Base-by-base conservation (phyloP, 768 basidiomycete genomes). In the Lentinus brumalis region DNA sequence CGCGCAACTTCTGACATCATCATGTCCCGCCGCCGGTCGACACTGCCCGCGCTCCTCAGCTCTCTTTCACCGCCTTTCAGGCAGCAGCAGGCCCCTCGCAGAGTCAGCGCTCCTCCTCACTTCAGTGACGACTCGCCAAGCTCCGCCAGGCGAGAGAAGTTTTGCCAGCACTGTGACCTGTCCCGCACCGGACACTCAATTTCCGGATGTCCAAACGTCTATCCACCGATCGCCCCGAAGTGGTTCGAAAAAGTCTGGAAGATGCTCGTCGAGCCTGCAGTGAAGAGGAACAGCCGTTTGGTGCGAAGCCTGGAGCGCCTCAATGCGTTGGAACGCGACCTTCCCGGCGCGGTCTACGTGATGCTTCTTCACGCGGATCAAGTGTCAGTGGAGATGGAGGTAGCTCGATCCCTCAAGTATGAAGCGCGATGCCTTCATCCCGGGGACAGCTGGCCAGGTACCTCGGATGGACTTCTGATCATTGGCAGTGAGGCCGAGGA, bases 171-270 rank as follows among this genome's bases (percentile, higher is more conserved):
- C 66, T 88, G 86, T 70, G 75, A 77, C 55, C 80, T 79, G 26
- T 83, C 84, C 0, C 76, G 79, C 55, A 77, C 75, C 29, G 86
- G 86, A 0, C 87, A 88, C 67, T 86, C 86, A 16, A 83, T 86
- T 47, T 82, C 83, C 0, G 85, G 86, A 10, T 87, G 87, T 66
- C 84, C 85, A 0, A 79, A 73, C 57, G 71, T 68, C 21, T 76
- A 79, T 46, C 70, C 77, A 41, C 67, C 65, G 4, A 41, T 62
- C 4, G 66, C 72, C 65, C 52, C 56, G 21, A 32, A 26, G 30
- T 2, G 7, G 57, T 4, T 54, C 49, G 9, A 15, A 29, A 44
- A 41, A 62, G 4, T 12, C 53, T 1, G 42, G 57, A 30, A 26
- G 15, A 55, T 35, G 12, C 21, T 21, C 49, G 41, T 16, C 12